Conservation (phyloP, 2,329 filamentous ascomycete species). For the Scortechinia acanthostroma region DNA sequence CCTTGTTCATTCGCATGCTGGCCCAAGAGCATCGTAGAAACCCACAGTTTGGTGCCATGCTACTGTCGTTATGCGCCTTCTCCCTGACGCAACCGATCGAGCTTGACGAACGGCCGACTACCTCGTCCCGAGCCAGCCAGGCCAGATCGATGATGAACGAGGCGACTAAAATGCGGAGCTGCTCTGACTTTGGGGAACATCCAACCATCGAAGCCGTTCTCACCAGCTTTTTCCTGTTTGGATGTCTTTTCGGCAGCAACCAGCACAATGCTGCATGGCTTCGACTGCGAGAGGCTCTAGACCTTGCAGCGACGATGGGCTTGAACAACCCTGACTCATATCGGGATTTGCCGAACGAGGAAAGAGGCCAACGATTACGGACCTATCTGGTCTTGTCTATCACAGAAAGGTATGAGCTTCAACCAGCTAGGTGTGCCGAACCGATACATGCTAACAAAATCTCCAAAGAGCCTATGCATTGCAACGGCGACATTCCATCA, state of each 20-base stretch:
- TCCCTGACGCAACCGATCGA: conserved; percentile 32
- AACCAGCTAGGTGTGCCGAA: conserved; percentile 13
- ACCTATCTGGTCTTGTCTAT: conserved; percentile 21
- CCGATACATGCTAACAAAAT: background rate
- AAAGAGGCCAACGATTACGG: conserved; percentile 25
- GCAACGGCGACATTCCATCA: conserved; percentile 28
- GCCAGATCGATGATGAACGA: conserved; percentile 30
- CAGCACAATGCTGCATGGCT: conserved; percentile 9
- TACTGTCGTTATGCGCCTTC: conserved; percentile 29
- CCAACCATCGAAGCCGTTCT: conserved; percentile 15
- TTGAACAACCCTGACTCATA: conserved; percentile 28
- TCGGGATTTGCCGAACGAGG: conserved; percentile 19
- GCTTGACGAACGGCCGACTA: conserved; percentile 21
- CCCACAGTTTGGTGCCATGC: conserved; percentile 30
- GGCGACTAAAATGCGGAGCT: conserved; percentile 30
- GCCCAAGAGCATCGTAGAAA: conserved; percentile 29
- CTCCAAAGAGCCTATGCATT: conserved; percentile 31
- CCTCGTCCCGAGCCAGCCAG: conserved; percentile 11
- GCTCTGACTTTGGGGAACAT: conserved; percentile 21
- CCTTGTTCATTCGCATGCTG: conserved; percentile 29
- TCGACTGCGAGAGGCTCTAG: conserved; percentile 16
- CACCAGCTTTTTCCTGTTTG: conserved; percentile 18
- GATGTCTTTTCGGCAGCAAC: conserved; percentile 14
- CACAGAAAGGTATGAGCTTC: conserved; percentile 7
- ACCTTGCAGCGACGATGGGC: conserved; percentile 27